Conservation (phyloP, 306 rosid genomes). For the Medicago arabica region DNA sequence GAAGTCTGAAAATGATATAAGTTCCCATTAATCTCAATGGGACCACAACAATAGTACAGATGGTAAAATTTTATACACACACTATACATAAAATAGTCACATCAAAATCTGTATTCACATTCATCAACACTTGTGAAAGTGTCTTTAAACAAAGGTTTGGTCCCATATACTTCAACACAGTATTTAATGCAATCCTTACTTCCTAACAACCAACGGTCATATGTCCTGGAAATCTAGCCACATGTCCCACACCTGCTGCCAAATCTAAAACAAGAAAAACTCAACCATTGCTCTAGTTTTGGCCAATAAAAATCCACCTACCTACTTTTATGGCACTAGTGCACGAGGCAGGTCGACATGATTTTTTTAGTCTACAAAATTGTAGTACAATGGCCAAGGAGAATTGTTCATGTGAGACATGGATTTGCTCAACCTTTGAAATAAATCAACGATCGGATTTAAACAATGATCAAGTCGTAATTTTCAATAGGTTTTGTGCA, state of each 20-base stretch:
- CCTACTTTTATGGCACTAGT: constrained; percentile 34
- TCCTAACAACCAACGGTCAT: constrained; percentile 32
- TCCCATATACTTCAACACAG: constrained; percentile 13
- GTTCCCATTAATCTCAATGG: not conserved
- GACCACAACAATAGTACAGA: not conserved
- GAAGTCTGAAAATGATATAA: not conserved
- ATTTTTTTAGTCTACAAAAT: not conserved
- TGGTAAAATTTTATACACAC: constrained; percentile 10
- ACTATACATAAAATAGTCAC: not conserved
- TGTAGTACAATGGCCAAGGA: no score
- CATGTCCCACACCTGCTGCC: constrained; percentile 40
- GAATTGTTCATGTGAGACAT: no score
- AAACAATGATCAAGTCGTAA: no score
- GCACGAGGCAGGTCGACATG: not conserved
- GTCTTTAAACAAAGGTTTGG: constrained; percentile 10
- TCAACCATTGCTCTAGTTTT: constrained; percentile 1
- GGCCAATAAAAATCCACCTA: constrained; percentile 41
- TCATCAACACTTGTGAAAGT: constrained; percentile 12
- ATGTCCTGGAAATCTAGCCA: constrained; percentile 41
- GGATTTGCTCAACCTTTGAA: no score
- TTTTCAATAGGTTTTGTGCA: no score
- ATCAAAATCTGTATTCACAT: not conserved
- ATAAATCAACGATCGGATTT: no score
- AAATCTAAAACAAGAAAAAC: constrained; percentile 28
- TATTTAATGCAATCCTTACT: constrained; percentile 24